These are phyloP conservation scores for Stephanodiscus minutulus DNA, from an alignment of 108 stramenopile genomes.

Conservation along the genomic window DNA sequence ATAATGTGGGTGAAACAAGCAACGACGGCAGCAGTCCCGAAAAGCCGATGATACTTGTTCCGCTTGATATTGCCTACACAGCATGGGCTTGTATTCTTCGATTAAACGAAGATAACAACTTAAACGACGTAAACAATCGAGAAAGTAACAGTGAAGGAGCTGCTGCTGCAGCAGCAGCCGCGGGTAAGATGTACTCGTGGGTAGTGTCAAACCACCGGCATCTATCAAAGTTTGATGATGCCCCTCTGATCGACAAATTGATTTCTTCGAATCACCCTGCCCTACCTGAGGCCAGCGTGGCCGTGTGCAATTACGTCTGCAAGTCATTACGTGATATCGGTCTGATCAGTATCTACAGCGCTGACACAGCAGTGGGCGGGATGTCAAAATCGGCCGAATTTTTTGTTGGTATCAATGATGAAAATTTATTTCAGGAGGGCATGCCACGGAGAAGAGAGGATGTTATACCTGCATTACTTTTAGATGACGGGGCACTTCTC, in stretches of 20 bases:
- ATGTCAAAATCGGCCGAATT: neutral
- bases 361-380: conserved; percentile 14
- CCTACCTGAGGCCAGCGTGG: conserved; percentile 19
- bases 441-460: conserved; percentile 6
- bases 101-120: neutral
- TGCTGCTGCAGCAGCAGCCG: neutral
- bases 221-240: conserved; percentile 14
- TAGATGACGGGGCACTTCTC: conserved; percentile 14
- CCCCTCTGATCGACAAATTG: conserved; percentile 1
- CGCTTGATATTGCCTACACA: conserved; percentile 27
- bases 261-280: conserved; percentile 6
- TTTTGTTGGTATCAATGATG: conserved; percentile 32
- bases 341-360: conserved; percentile 27
- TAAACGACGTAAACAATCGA: neutral
- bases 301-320: conserved; percentile 40
- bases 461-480: neutral
- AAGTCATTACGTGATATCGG: conserved; percentile 16
- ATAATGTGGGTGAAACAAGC: neutral
- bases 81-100: conserved; percentile 36
- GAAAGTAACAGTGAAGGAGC: neutral
- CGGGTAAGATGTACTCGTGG: conserved; percentile 42
- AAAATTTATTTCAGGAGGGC: conserved; percentile 7
- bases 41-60: conserved; percentile 29
- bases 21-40: neutral
- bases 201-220: conserved; percentile 31